Percentiles rank a stretch among this genome's conserved stretches.
Conservation (phyloP, 495 filamentous ascomycete species). For the Parathielavia appendiculata region DNA sequence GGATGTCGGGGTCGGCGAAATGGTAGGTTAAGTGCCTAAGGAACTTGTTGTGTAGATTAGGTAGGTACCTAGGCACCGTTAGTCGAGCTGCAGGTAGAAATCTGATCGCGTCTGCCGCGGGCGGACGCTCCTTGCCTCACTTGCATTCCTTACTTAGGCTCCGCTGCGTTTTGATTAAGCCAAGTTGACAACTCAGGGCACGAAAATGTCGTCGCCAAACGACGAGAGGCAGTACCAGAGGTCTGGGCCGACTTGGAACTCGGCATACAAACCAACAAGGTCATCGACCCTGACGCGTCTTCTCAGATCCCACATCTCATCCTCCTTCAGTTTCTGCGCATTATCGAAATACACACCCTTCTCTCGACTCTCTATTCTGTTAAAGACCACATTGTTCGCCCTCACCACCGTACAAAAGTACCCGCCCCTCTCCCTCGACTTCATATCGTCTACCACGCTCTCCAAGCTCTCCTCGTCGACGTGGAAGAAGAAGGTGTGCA, state of each 20-base stretch:
- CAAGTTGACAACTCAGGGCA: no score
- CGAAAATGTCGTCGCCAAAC: neutral
- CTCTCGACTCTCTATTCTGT: neutral
- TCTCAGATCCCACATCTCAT: neutral
- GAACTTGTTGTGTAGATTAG: neutral
- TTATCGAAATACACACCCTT: neutral
- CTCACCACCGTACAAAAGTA: neutral
- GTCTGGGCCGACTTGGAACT: neutral
- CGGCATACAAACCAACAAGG: neutral
- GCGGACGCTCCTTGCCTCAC: no score
- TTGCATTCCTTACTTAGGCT: neutral
- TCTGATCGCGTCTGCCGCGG: neutral
- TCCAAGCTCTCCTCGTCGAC: slow-evolving; percentile 4
- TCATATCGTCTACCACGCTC: neutral
- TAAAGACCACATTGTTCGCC: neutral
- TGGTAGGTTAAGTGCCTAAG: no score
- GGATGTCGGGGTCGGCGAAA: no score
- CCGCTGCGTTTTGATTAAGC: neutral
- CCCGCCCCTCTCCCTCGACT: neutral
- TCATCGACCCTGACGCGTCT: neutral
- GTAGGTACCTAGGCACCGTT: neutral
- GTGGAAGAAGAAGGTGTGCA: neutral
- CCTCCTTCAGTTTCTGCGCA: neutral
- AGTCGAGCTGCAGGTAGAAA: neutral
- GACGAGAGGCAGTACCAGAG: neutral